These are phyloP conservation scores for Gremmenia infestans DNA, from an alignment of 2,329 filamentous ascomycete genomes.

Conservation along the genomic window DNA sequence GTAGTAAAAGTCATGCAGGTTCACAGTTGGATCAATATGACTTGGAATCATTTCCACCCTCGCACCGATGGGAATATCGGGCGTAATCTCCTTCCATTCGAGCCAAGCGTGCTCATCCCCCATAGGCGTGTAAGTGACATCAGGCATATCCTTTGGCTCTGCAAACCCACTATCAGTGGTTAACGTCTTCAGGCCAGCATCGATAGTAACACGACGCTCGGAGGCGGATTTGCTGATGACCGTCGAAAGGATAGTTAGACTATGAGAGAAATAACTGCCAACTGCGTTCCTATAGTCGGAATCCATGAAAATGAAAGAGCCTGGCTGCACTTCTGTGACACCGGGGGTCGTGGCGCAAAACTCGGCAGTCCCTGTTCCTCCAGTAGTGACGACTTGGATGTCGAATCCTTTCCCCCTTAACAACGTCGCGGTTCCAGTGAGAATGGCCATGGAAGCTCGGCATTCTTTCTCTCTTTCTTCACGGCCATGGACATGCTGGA, in stretches of 20 bases:
- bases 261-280: conserved; percentile 44
- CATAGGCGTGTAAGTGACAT: not conserved
- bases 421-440: conserved; percentile 39
- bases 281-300: conserved; percentile 51
- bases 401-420: conserved; percentile 38
- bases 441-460: conserved; percentile 40
- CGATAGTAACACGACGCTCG: conserved; percentile 40
- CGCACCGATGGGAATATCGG: conserved; percentile 2
- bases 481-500: conserved; percentile 44
- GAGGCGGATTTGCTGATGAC: conserved; percentile 44
- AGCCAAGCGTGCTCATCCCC: conserved; percentile 11
- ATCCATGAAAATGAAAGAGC: conserved; percentile 54
- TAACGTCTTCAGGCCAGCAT: conserved; percentile 45
- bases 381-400: conserved; percentile 47
- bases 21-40: conserved; percentile 51
- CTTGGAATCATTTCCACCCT: conserved; percentile 42
- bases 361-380: conserved; percentile 48
- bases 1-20: conserved; percentile 47
- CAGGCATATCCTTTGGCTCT: conserved; percentile 9
- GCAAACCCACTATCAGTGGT: conserved; percentile 43
- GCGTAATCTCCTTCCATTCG: not conserved
- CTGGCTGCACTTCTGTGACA: conserved; percentile 50
- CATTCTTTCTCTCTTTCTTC: conserved; percentile 40
- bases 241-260: conserved; percentile 43
- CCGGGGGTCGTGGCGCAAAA: conserved; percentile 47